Conservation (phyloP, 371 early-diverging fungal species). For the Mucor saturninus region DNA sequence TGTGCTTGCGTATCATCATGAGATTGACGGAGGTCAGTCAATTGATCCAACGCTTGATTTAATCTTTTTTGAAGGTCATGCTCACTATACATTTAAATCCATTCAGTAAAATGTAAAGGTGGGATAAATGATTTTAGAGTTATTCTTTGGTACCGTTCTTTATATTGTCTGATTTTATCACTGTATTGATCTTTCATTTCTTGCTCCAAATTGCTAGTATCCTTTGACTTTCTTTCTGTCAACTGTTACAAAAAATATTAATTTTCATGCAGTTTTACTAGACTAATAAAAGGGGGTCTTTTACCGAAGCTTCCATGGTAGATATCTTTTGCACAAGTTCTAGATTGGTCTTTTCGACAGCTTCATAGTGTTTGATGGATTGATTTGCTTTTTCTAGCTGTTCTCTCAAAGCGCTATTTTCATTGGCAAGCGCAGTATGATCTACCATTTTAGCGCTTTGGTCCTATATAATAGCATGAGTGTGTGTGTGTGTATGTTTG, state of each 20-base stretch:
- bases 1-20: slow-evolving; percentile 82
- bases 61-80: slow-evolving; percentile 82
- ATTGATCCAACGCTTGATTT: slow-evolving; percentile 79
- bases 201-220: slow-evolving; percentile 58
- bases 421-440: slow-evolving; percentile 48
- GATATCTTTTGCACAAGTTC: slow-evolving; percentile 62
- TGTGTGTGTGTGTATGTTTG: not conserved
- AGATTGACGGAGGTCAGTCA: slow-evolving; percentile 68
- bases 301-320: slow-evolving; percentile 51
- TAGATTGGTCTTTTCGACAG: slow-evolving; percentile 53
- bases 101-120: too few species aligned
- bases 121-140: too few species aligned
- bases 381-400: slow-evolving; percentile 53
- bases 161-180: slow-evolving; percentile 79
- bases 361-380: slow-evolving; percentile 37
- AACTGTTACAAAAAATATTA: slow-evolving; percentile 39
- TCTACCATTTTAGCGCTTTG: slow-evolving; percentile 63
- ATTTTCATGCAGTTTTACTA: not conserved
- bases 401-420: slow-evolving; percentile 61
- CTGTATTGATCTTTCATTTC: slow-evolving; percentile 73
- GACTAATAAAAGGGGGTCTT: not conserved
- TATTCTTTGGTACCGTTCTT: slow-evolving; percentile 64
- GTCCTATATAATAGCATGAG: slow-evolving; percentile 43
- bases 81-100: slow-evolving; percentile 56
- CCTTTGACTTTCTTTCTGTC: slow-evolving; percentile 63